A percentile compares a stretch with the other conserved stretches of the same genome.
Evolutionary conservation across 495 filamentous ascomycete genomes (phyloP).

Genomic region (Xanthoparmelia taractica): DNA sequence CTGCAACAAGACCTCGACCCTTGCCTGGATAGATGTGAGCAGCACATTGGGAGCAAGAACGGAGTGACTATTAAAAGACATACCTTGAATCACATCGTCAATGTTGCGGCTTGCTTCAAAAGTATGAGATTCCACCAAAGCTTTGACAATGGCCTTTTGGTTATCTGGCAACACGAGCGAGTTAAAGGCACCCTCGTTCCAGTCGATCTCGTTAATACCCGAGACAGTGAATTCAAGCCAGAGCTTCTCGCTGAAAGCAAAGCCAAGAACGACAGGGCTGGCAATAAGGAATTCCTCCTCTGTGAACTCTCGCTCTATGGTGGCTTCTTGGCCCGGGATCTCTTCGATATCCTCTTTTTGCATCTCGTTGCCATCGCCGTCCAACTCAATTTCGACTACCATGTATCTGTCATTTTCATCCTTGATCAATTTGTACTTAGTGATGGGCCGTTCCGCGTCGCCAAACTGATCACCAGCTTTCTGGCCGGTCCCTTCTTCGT

Average conservation of each 20-base stretch:
- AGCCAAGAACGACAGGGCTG: slow-evolving; percentile 91
- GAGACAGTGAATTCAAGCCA: slow-evolving; percentile 89
- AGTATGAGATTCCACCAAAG: slow-evolving; percentile 72
- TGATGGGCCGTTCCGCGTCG: slow-evolving; percentile 46
- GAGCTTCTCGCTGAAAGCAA: slow-evolving; percentile 79
- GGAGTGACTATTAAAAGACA: slow-evolving; percentile 30
- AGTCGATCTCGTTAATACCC: slow-evolving; percentile 71
- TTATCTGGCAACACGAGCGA: slow-evolving; percentile 66
- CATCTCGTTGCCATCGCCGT: slow-evolving; percentile 56
- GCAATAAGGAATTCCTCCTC: slow-evolving; percentile 83
- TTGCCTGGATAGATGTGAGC: slow-evolving; percentile 63
- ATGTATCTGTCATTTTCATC: slow-evolving; percentile 54
- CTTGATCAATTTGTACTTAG: slow-evolving; percentile 58
- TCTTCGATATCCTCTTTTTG: slow-evolving; percentile 57
- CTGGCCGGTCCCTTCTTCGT: slow-evolving; percentile 40
- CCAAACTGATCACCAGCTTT: slow-evolving; percentile 31
- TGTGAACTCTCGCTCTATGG: slow-evolving; percentile 52
- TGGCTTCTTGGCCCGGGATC: slow-evolving; percentile 37
- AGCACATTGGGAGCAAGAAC: too few species aligned
- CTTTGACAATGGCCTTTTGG: slow-evolving; percentile 73
- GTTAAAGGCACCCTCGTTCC: slow-evolving; percentile 75
- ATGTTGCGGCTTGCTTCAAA: slow-evolving; percentile 77
- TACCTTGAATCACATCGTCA: slow-evolving; percentile 63
- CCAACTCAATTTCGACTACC: slow-evolving; percentile 53
- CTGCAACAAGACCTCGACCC: slow-evolving; percentile 64